Base-by-base conservation (phyloP, 495 filamentous ascomycete species). In the Penicillium herquei region DNA sequence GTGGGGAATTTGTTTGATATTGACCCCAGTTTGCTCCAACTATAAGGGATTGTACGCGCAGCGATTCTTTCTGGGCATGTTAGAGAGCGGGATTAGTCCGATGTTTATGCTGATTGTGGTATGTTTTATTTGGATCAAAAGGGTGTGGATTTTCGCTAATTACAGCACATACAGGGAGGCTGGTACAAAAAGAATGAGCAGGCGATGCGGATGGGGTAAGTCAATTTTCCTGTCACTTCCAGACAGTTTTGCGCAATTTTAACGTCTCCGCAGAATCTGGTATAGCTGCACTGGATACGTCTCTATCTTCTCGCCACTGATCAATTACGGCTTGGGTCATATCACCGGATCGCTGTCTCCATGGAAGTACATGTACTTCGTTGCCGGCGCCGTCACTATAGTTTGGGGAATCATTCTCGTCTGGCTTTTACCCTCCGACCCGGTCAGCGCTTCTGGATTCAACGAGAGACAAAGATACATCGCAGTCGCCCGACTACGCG, bases 11-110 rank as follows among this genome's bases (percentile, higher is more conserved):
- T 67, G 62, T 39, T 44, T 74, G 42, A 72, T 79, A 37, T 49
- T 61, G 14, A 78, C 78, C 0, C 66, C 72, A 12, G 69, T 58
- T 16, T 76, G 73, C 57, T 52, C 52, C 39, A 67, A 66, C 49
- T 78, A 66, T 47, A 56, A 63, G 18, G 63, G 59, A 17, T 55
- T 80, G 17, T 76, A 71, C 35, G 70, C 66, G 9, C 70, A 79
- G 49, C 59, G 78, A 39, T 78, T 80, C 66, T 80, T 78, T 59
- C 69, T 80, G 11, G 78, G 78, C 1, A 59, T 79, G 31, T 56
- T 78, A 11, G 78, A 79, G 56, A 64, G 59, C 43, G 64, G 61
- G 0, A 61, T 68, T 26, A 58, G 54, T 33, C 63, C 65, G 0
- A 63, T 66, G 71, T 75, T 75, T 40, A 78, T 75, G 70, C 58